Base-by-base conservation (phyloP, 139 green algal species). In the Ettlia oleoabundans region DNA sequence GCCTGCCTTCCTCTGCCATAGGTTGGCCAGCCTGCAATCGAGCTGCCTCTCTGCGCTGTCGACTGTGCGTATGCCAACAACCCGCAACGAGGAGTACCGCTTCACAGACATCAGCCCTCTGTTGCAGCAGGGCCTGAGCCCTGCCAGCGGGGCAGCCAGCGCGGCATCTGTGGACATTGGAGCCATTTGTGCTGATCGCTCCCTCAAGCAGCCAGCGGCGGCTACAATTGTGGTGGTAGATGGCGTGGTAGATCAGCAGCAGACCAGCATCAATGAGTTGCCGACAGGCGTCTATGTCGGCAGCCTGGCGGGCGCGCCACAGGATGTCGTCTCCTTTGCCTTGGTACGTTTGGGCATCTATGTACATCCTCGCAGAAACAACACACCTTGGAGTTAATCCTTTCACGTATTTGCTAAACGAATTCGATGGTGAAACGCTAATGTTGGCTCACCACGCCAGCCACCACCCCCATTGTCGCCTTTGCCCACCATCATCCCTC, bases 61-160 rank as follows among this genome's bases (percentile, higher is more conserved):
- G 32, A 91, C 84, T 0, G 43, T 92, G 66, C 90, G 91, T 32
- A 93, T 98, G 92, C 95, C 95, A 35, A 96, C 82, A 40, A 94
- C 80, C 4, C 84, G 87, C 55, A 92, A 95, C 68, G 95, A 98
- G 76, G 92, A 94, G n/a, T 98, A 93, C 55, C 88, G 95, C 15
- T 98, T 92, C 87, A 98, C 94, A 13, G 94, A 98, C 79, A 63
- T 98, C 8, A 74, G 74, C 22, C 68, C 82, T 0, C 76, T 97
- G 76, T 66, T 94, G 61, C 63, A 67, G 40, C 65, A 52, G 32
- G 32, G 22, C 18, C 78, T 88, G 63, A 53, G 83, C 42, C 65
- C 81, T 21, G 18, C 52, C 2, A 75, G 83, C 30, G 24, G 69
- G n/a, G 53, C 35, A 8, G 8, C 68, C 52, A 69, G 37, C 41